phyloP scores from a whole-genome alignment of 257 asterid genomes.

The Solanum sejunctum region DNA sequence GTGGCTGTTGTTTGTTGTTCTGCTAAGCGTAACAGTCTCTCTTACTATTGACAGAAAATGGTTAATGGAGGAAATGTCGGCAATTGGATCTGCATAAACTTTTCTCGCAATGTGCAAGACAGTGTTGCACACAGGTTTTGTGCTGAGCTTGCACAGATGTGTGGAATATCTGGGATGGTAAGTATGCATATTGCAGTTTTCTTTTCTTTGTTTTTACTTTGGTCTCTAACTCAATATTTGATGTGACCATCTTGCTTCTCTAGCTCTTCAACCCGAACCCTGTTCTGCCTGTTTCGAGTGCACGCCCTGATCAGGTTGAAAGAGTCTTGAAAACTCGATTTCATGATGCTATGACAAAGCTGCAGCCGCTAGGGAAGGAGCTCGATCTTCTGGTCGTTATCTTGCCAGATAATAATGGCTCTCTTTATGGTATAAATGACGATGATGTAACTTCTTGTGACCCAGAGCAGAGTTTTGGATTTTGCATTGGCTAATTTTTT shows the following conservation, averaged over 20 bases:
- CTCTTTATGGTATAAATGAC: slow-evolving; percentile 65
- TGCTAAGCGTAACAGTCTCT: background rate
- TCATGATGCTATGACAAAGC: slow-evolving; percentile 53
- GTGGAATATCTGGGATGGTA: slow-evolving; percentile 94
- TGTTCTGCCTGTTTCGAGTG: slow-evolving; percentile 52
- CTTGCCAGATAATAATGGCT: slow-evolving; percentile 89
- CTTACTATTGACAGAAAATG: slow-evolving; percentile 58
- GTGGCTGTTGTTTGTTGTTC: background rate
- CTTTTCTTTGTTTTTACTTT: background rate
- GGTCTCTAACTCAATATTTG: background rate
- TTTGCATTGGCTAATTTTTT: background rate
- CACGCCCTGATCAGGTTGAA: slow-evolving; percentile 84
- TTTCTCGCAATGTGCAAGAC: slow-evolving; percentile 71
- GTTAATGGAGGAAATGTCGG: slow-evolving; percentile 85
- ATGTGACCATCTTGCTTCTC: background rate
- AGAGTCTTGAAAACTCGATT: slow-evolving; percentile 60
- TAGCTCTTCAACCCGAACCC: slow-evolving; percentile 72
- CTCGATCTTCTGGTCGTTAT: slow-evolving; percentile 83
- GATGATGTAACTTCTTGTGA: background rate
- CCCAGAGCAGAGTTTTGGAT: background rate
- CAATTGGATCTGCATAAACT: slow-evolving; percentile 82
- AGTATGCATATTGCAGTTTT: background rate
- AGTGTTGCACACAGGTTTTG: slow-evolving; percentile 56
- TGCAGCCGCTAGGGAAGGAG: slow-evolving; percentile 52
- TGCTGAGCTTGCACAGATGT: slow-evolving; percentile 89